A percentile compares a stretch with the other conserved stretches of the same genome.
phyloP scores from a whole-genome alignment of 441 rosid species.

The Geranium incanum region DNA sequence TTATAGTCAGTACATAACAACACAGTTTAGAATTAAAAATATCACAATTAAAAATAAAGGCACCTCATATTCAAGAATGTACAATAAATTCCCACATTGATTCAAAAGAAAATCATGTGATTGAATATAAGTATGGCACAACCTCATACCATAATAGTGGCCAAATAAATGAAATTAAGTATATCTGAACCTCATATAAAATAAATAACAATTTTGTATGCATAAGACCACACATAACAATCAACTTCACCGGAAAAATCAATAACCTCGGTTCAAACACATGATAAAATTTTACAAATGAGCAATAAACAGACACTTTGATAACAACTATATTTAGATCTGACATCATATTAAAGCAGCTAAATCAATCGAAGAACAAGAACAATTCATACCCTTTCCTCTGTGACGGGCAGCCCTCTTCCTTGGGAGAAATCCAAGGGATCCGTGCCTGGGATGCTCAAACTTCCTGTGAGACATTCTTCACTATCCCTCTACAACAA shows the following conservation, averaged over 20 bases:
- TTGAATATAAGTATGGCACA: too few species aligned
- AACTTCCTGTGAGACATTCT: conserved; percentile 9
- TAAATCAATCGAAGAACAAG: not conserved
- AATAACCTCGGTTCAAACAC: too few species aligned
- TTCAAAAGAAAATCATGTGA: not conserved
- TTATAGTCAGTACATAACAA: not conserved
- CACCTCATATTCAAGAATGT: not conserved
- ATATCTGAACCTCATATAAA: too few species aligned
- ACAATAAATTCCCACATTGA: not conserved
- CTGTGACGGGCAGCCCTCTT: conserved; percentile 86
- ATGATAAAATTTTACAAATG: not conserved
- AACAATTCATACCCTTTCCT: conserved; percentile 52
- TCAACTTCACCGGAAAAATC: too few species aligned
- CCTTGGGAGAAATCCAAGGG: conserved; percentile 91
- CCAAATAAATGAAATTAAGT: too few species aligned
- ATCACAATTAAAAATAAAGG: too few species aligned
- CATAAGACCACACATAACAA: too few species aligned
- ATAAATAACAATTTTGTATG: too few species aligned
- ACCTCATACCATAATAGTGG: too few species aligned
- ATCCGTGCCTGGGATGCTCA: conserved; percentile 95
- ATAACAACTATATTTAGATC: not conserved
- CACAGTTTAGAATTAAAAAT: not conserved
- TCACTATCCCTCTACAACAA: not conserved
- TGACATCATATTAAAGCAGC: not conserved
- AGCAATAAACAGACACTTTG: too few species aligned